Conservation (phyloP, 176 grass and related monocot genomes). For the Carex kokanica region DNA sequence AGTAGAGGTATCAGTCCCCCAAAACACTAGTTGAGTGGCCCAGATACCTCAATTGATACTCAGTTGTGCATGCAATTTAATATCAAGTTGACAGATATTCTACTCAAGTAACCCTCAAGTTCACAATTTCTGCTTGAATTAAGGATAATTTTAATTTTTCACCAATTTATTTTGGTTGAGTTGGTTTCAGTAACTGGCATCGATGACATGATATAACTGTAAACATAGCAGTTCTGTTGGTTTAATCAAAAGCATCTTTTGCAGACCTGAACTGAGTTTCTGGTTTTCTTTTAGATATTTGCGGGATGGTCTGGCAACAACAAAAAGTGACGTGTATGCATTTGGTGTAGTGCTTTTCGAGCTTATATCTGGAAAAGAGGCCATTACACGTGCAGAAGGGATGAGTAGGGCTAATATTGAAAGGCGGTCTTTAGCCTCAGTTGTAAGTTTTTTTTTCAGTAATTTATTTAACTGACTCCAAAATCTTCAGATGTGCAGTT, state of each 20-base stretch:
- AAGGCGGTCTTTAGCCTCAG: slow-evolving; percentile 83
- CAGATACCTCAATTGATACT: neutral
- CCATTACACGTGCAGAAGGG: slow-evolving; percentile 74
- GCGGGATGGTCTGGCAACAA: slow-evolving; percentile 83
- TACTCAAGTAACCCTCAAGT: neutral
- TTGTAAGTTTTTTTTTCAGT: slow-evolving; percentile 56
- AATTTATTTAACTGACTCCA: neutral
- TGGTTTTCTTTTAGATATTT: slow-evolving; percentile 58
- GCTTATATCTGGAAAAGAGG: slow-evolving; percentile 89
- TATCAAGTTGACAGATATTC: neutral
- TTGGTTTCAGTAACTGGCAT: slow-evolving; percentile 1
- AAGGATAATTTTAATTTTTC: neutral
- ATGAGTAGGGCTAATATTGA: slow-evolving; percentile 52
- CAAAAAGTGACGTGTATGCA: slow-evolving; percentile 96
- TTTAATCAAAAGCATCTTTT: slow-evolving; percentile 20
- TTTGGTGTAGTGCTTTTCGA: slow-evolving; percentile 96
- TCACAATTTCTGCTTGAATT: neutral
- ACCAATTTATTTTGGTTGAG: neutral
- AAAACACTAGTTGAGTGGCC: neutral
- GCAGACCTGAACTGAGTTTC: neutral
- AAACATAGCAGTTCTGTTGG: slow-evolving; percentile 9
- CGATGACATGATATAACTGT: neutral
- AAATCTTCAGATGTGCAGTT: neutral
- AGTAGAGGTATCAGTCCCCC: neutral
- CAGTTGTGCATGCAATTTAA: neutral